Base-by-base conservation (phyloP, 345 rosid species). In the Capsella bursapastoris region DNA sequence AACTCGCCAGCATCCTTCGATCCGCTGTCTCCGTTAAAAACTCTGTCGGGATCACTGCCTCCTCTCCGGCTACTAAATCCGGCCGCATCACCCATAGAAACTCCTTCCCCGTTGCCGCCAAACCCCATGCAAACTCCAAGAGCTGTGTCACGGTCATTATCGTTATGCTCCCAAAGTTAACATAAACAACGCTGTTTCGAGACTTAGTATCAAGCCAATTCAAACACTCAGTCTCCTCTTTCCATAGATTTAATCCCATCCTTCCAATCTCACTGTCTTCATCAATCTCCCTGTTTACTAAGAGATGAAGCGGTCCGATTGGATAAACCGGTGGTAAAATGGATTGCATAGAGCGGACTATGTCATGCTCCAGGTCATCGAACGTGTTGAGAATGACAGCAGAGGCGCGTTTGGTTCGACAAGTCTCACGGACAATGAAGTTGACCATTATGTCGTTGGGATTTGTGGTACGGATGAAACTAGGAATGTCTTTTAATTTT, bases 81-180 rank as follows among this genome's bases (percentile, higher is more conserved):
- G 89, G 89, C 67, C 89, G 56, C 7, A 83, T 79, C 16, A 81
- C 75, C 91, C 89, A 85, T 63, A 87, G 15, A 70, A 87, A 87
- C 0, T 77, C 40, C 11, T 80, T 80, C 2, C 66, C 68, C 38
- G 86, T 87, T 25, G 78, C 83, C 0, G 86, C 91, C 12, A 85
- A 77, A 12, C 89, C 89, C 91, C 88, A 85, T 6, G 80, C 78
- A 5, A 71, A 80, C 50, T 80, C 80, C 11, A 71, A 25, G 0
- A 80, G 61, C 6, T 76, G 80, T 0, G 62, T 1, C 0, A 47
- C 22, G 1, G 71, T 71, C 74, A 80, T 60, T 7, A 51, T 57
- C 0, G 68, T 27, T 31, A 76, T 49, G 48, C 76, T 69, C 7
- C 82, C 77, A 11, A 68, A 68, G 35, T 57, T 53, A 35, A 71